A percentile compares a stretch with the other conserved stretches of the same genome.
Conservation (phyloP, 192 early-diverging fungal species). For the Rhizoclosmatium sp. region DNA sequence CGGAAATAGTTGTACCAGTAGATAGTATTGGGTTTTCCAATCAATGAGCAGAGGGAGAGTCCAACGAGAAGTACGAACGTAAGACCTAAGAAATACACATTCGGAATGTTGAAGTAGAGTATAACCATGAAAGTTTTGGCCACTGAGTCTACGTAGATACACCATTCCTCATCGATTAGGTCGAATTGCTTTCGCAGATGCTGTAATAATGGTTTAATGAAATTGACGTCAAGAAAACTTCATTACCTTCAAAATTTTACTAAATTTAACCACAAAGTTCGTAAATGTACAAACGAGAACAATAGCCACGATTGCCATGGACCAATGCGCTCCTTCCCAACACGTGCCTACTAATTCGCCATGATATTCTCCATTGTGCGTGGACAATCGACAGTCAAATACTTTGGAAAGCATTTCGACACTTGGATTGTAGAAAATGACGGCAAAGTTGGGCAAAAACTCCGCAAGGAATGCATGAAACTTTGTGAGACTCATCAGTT, state of each 20-base stretch:
- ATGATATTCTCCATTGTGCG: neutral
- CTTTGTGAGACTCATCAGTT: neutral
- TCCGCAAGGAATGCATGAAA: slow-evolving; percentile 24
- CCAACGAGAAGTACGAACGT: neutral
- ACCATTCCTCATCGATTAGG: slow-evolving; percentile 23
- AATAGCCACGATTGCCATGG: neutral
- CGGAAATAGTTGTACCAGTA: slow-evolving; percentile 7
- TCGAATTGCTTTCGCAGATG: slow-evolving; percentile 6
- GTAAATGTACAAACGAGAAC: slow-evolving; percentile 8
- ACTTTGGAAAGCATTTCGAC: slow-evolving; percentile 22
- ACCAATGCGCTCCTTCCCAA: slow-evolving; percentile 8
- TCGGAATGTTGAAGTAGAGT: slow-evolving; percentile 12
- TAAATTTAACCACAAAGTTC: slow-evolving; percentile 15
- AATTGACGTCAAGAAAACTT: neutral
- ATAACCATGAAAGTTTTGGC: slow-evolving; percentile 18
- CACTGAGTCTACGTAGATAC: slow-evolving; percentile 15
- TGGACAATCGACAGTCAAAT: slow-evolving; percentile 22
- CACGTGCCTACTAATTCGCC: neutral
- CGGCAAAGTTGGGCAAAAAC: slow-evolving; percentile 19
- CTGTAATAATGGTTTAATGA: neutral
- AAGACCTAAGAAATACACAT: neutral
- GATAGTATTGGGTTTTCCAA: slow-evolving; percentile 15
- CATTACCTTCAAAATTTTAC: slow-evolving; percentile 18
- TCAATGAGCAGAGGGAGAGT: neutral
- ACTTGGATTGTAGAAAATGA: slow-evolving; percentile 14